Evolutionary conservation across 2,329 filamentous ascomycete species (phyloP).

Genomic region (Colletotrichum cereale): DNA sequence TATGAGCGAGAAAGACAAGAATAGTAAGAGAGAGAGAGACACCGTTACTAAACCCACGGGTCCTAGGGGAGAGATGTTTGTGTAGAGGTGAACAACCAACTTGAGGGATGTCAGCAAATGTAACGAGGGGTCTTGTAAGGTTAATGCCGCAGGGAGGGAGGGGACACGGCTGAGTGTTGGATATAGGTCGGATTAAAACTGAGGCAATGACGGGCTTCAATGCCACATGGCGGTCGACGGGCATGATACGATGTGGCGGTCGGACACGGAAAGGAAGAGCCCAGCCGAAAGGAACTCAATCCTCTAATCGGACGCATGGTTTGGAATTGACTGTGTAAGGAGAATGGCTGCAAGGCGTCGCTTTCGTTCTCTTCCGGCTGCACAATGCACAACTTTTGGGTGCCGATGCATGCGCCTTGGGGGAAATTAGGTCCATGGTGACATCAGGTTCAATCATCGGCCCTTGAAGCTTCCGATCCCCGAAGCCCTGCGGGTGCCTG

Average conservation of each 20-base stretch:
- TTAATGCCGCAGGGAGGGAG: slow-evolving; percentile 16
- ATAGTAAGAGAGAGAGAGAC: slow-evolving; percentile 39
- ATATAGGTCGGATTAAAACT: slow-evolving; percentile 23
- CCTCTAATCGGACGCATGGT: slow-evolving; percentile 34
- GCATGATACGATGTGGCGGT: slow-evolving; percentile 23
- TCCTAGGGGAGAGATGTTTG: slow-evolving; percentile 37
- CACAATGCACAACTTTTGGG: slow-evolving; percentile 24
- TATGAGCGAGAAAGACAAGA: slow-evolving; percentile 12
- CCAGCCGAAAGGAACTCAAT: slow-evolving; percentile 27
- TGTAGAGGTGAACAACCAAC: slow-evolving; percentile 26
- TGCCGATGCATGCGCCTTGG: slow-evolving; percentile 24
- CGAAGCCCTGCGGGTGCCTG: background rate
- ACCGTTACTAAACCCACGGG: slow-evolving; percentile 41
- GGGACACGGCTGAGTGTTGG: slow-evolving; percentile 24
- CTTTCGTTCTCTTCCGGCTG: slow-evolving; percentile 33
- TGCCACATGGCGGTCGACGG: slow-evolving; percentile 29
- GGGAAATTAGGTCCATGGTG: slow-evolving; percentile 25
- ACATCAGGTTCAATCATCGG: slow-evolving; percentile 36
- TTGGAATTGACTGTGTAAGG: slow-evolving; percentile 12
- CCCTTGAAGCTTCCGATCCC: slow-evolving; percentile 26
- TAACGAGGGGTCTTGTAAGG: slow-evolving; percentile 33
- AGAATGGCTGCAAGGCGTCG: slow-evolving; percentile 19
- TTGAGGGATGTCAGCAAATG: slow-evolving; percentile 27
- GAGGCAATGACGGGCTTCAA: background rate
- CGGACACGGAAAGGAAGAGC: slow-evolving; percentile 27